Percentiles rank a stretch among this genome's conserved stretches.
phyloP scores from a whole-genome alignment of 805 yeast species.

The Yarrowia porcina region DNA sequence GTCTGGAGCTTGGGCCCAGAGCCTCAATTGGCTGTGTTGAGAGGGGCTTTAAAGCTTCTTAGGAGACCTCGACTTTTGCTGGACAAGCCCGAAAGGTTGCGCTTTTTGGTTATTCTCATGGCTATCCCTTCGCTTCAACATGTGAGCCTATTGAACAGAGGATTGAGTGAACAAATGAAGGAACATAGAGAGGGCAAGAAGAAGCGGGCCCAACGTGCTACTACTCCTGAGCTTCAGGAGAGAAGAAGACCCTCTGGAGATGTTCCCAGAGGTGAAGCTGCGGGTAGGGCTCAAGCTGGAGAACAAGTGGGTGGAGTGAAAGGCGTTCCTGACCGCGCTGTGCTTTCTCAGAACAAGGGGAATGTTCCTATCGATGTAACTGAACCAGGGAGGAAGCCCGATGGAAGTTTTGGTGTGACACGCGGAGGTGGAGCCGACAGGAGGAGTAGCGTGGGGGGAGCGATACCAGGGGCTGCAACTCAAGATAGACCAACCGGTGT shows the following conservation, averaged over 20 bases:
- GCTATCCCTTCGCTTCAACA: slow-evolving; percentile 4
- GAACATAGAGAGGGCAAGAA: background rate
- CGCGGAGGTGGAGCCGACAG: background rate
- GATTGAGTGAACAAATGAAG: slow-evolving; percentile 1
- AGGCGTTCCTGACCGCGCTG: background rate
- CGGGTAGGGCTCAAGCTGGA: background rate
- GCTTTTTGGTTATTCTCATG: background rate
- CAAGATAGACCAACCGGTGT: background rate
- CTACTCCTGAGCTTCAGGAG: background rate
- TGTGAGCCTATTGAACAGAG: background rate
- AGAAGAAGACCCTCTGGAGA: slow-evolving; percentile 3
- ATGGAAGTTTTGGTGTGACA: background rate
- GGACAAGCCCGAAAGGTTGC: slow-evolving; percentile 1
- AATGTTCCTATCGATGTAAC: background rate
- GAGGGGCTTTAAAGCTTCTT: background rate
- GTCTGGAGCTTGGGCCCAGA: slow-evolving; percentile 2
- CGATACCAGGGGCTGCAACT: background rate
- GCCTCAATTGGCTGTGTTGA: slow-evolving; percentile 10
- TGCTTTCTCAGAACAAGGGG: background rate
- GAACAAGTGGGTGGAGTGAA: background rate
- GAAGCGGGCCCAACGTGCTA: background rate
- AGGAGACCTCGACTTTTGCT: background rate
- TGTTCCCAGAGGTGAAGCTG: background rate
- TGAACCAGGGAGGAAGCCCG: background rate
- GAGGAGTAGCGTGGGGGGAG: background rate